A percentile compares a stretch with the other conserved stretches of the same genome.
Conservation (phyloP, 2,329 filamentous ascomycete species). For the Phoma herbarum region DNA sequence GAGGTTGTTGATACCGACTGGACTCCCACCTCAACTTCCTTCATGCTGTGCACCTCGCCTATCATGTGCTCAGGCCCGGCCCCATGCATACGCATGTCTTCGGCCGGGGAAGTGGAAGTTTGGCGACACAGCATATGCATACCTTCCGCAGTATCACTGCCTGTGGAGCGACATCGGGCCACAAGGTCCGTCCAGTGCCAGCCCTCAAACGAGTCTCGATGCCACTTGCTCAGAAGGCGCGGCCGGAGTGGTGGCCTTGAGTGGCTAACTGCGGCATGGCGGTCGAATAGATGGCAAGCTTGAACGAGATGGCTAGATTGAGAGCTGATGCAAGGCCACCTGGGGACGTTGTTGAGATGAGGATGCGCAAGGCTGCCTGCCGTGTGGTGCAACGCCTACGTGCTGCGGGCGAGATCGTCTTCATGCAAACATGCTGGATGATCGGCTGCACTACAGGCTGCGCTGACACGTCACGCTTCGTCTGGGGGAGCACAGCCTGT, state of each 20-base stretch:
- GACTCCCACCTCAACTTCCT: background rate
- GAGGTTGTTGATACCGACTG: background rate
- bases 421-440: background rate
- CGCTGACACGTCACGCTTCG: constrained; percentile 1
- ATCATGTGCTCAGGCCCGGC: background rate
- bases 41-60: background rate
- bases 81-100: background rate
- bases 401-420: constrained; percentile 1
- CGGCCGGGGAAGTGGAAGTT: constrained; percentile 6
- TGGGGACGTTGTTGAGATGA: background rate
- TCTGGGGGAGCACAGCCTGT: background rate
- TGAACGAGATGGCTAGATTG: background rate
- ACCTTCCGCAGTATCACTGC: constrained; percentile 1
- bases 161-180: background rate
- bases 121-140: background rate
- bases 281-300: background rate
- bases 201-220: background rate
- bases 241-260: background rate
- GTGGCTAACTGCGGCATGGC: background rate
- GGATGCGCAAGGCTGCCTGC: constrained; percentile 1
- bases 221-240: background rate
- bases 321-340: background rate
- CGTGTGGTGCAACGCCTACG: background rate
- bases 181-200: background rate
- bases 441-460: constrained; percentile 5